Evolutionary conservation across 2,329 filamentous ascomycete species (phyloP).

Genomic region (Colletotrichum scovillei): DNA sequence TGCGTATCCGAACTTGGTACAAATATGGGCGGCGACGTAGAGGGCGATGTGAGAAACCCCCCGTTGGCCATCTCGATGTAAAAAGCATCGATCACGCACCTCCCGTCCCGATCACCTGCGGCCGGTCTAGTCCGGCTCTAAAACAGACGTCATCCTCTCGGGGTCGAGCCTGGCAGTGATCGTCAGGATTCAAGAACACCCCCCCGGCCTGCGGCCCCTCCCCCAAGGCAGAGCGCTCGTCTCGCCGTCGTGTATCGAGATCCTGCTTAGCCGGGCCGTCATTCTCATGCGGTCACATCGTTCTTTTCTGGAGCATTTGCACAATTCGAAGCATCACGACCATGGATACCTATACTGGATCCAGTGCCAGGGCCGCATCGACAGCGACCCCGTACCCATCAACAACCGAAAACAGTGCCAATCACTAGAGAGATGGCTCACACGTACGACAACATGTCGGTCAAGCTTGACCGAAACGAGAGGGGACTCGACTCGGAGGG

Average conservation of each 20-base stretch:
- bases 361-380: constrained; percentile 26
- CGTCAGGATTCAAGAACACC: constrained; percentile 24
- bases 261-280: constrained; percentile 17
- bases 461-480: constrained; percentile 3
- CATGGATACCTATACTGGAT: not conserved
- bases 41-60: constrained; percentile 26
- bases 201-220: constrained; percentile 14
- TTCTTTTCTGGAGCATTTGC: constrained; percentile 19
- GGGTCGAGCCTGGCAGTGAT: constrained; percentile 29
- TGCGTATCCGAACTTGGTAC: not conserved
- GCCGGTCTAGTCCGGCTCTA: constrained; percentile 23
- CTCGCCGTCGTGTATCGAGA: constrained; percentile 29
- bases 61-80: constrained; percentile 13
- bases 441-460: constrained; percentile 12
- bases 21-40: constrained; percentile 15
- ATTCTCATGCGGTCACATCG: constrained; percentile 8
- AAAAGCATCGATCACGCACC: constrained; percentile 32
- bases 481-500: not conserved
- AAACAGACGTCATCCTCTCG: constrained; percentile 32
- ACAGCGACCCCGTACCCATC: constrained; percentile 11
- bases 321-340: constrained; percentile 21
- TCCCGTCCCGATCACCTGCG: constrained; percentile 30
- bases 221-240: not conserved
- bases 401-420: not conserved
- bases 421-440: not conserved